phyloP scores from a whole-genome alignment of 2,329 filamentous ascomycete genomes.

The Aspergillus floridensis region DNA sequence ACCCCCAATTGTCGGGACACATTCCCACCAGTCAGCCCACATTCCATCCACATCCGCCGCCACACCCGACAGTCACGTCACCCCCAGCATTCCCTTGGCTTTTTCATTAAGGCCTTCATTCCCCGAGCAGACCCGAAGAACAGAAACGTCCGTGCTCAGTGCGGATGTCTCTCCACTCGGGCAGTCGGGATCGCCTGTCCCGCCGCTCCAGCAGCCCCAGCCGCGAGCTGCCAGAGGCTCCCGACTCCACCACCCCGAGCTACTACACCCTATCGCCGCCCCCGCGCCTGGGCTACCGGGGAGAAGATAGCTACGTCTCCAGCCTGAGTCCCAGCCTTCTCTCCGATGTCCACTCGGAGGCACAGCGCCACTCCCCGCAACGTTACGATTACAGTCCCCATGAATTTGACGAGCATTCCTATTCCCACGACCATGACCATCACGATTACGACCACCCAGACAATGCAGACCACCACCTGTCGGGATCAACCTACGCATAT shows the following conservation, averaged over 20 bases:
- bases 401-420: constrained; percentile 6
- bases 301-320: constrained; percentile 1
- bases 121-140: too few species aligned
- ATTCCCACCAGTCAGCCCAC: background rate
- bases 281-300: background rate
- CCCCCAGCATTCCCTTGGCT: background rate
- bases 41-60: background rate
- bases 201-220: constrained; percentile 1
- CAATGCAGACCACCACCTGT: too few species aligned
- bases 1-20: background rate
- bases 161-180: constrained; percentile 31
- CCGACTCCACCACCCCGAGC: constrained; percentile 13
- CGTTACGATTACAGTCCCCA: constrained; percentile 18
- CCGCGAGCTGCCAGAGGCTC: constrained; percentile 15
- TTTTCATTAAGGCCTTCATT: too few species aligned
- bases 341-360: background rate
- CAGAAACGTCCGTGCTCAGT: too few species aligned
- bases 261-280: constrained; percentile 2
- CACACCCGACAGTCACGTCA: constrained; percentile 4
- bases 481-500: constrained; percentile 1
- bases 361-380: background rate
- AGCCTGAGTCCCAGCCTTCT: background rate
- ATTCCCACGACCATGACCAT: constrained; percentile 1
- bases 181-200: constrained; percentile 32
- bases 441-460: background rate